phyloP scores from a whole-genome alignment of 768 basidiomycete genomes.

The Cystobasidium ongulense region DNA sequence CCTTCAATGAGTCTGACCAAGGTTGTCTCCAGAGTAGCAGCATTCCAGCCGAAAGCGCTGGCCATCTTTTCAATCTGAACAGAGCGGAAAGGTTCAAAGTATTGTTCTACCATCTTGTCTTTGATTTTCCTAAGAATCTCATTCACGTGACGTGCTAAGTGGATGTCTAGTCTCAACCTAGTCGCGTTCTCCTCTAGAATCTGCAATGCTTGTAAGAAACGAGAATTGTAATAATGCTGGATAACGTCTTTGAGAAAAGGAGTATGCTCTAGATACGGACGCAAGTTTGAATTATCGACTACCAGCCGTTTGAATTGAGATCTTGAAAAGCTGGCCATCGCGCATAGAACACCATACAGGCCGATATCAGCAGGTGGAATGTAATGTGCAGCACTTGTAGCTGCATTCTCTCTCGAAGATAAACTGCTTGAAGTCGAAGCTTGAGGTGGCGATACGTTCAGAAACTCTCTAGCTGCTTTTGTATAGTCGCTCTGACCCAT shows the following conservation, averaged over 20 bases:
- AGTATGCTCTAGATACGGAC: constrained; percentile 70
- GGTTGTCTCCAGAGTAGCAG: constrained; percentile 62
- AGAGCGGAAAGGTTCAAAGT: constrained; percentile 81
- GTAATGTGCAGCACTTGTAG: constrained; percentile 50
- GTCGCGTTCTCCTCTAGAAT: constrained; percentile 64
- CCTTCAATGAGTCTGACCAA: constrained; percentile 69
- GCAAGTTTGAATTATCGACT: constrained; percentile 62
- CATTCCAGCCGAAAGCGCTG: constrained; percentile 69
- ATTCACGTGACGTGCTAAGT: constrained; percentile 51
- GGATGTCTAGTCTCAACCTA: not conserved
- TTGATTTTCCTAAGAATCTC: constrained; percentile 63
- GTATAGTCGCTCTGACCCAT: constrained; percentile 67
- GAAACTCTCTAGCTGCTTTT: constrained; percentile 66
- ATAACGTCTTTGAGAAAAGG: constrained; percentile 77
- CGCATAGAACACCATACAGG: constrained; percentile 74
- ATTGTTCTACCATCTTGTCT: constrained; percentile 69
- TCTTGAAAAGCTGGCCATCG: constrained; percentile 67
- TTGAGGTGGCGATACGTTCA: constrained; percentile 23
- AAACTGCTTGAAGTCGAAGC: constrained; percentile 3
- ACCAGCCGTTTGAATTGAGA: constrained; percentile 57
- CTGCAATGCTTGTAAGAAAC: constrained; percentile 73
- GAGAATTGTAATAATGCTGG: constrained; percentile 73
- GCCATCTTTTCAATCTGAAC: constrained; percentile 79
- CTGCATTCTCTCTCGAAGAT: not conserved
- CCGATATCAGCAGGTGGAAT: constrained; percentile 75